phyloP scores from a whole-genome alignment of 495 filamentous ascomycete genomes.

The Penicillium turbatum region DNA sequence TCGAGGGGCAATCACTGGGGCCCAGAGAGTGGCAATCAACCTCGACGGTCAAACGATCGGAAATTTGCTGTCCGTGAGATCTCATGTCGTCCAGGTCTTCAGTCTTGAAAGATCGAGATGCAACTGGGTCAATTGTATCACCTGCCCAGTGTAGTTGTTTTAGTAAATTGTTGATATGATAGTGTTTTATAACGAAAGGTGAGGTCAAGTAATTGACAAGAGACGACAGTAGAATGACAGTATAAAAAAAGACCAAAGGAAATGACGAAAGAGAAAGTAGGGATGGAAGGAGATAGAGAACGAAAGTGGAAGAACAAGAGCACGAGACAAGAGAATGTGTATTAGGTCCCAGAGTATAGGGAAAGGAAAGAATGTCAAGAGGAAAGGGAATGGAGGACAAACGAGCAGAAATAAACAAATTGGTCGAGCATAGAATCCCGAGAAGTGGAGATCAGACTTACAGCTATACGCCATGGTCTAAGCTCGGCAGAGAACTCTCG shows the following conservation, averaged over 20 bases:
- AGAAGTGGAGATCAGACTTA: slow-evolving; percentile 35
- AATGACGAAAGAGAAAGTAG: neutral
- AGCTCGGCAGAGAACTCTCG: slow-evolving; percentile 28
- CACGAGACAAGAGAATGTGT: slow-evolving; percentile 19
- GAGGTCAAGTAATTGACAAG: neutral
- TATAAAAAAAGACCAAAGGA: neutral
- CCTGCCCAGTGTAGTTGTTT: slow-evolving; percentile 27
- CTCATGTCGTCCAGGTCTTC: slow-evolving; percentile 40
- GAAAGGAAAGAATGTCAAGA: slow-evolving; percentile 25
- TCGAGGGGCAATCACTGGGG: slow-evolving; percentile 45
- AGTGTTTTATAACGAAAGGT: neutral
- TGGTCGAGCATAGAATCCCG: slow-evolving; percentile 31
- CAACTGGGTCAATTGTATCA: slow-evolving; percentile 25
- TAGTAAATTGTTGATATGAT: slow-evolving; percentile 8
- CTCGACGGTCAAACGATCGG: slow-evolving; percentile 43
- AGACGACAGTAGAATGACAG: slow-evolving; percentile 2
- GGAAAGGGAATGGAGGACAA: slow-evolving; percentile 27
- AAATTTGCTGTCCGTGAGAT: slow-evolving; percentile 36
- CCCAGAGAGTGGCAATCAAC: slow-evolving; percentile 42
- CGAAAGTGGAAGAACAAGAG: slow-evolving; percentile 6
- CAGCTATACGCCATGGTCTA: slow-evolving; percentile 38
- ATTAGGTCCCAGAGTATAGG: slow-evolving; percentile 12
- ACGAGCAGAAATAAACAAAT: slow-evolving; percentile 45
- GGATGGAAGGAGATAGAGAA: slow-evolving; percentile 3
- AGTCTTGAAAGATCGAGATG: slow-evolving; percentile 22